Percentiles rank a stretch among this genome's conserved stretches.
phyloP scores from a whole-genome alignment of 257 asterid species.

The Solanum commersonii region DNA sequence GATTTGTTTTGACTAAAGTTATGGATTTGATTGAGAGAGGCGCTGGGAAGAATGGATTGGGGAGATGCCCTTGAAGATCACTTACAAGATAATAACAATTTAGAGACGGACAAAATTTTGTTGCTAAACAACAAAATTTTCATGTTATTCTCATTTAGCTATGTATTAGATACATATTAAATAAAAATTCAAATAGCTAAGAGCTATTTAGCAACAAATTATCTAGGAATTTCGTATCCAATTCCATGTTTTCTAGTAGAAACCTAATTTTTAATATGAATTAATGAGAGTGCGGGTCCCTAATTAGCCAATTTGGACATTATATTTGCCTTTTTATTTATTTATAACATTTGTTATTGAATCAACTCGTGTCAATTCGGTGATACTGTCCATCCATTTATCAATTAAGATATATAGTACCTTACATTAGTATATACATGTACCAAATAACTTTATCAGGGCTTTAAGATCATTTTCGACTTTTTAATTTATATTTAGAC shows the following conservation, averaged over 20 bases:
- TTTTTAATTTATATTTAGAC: neutral
- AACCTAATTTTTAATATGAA: neutral
- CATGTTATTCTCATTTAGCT: neutral
- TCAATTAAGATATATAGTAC: neutral
- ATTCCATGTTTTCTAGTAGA: neutral
- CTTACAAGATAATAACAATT: neutral
- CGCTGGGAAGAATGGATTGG: too few species aligned
- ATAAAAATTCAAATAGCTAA: too few species aligned
- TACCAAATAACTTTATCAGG: neutral
- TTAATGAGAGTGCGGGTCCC: neutral
- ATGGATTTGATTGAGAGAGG: too few species aligned
- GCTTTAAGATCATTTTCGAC: neutral
- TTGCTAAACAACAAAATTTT: too few species aligned
- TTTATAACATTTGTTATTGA: too few species aligned
- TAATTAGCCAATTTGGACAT: neutral
- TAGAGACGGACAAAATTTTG: neutral
- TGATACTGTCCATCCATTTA: neutral
- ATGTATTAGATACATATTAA: too few species aligned
- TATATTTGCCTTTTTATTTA: neutral
- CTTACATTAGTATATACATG: neutral
- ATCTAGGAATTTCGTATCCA: neutral
- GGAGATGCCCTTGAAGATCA: neutral
- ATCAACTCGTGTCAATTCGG: neutral
- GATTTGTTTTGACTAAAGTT: too few species aligned
- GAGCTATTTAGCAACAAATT: neutral